These are phyloP conservation scores for Colletotrichum tabaci DNA, from an alignment of 2,329 filamentous ascomycete genomes.

Conservation along the genomic window DNA sequence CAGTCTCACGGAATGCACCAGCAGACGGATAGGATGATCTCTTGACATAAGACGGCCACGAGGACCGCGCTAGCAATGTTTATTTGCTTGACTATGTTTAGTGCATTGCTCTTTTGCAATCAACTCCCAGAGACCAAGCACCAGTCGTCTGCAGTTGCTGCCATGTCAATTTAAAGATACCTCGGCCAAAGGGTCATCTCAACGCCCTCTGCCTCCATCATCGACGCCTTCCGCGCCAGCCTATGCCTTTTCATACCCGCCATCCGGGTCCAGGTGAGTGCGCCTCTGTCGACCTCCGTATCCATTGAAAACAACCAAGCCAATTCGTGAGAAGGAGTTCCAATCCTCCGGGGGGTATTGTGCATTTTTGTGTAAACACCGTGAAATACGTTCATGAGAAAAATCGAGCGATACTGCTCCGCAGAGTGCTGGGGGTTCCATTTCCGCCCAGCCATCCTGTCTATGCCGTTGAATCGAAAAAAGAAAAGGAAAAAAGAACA, in stretches of 20 bases:
- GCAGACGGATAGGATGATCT: not conserved
- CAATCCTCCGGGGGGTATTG: conserved; percentile 41
- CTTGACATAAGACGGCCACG: not conserved
- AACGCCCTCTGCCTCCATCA: not conserved
- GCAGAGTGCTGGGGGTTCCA: not conserved
- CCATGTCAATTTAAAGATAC: conserved; percentile 9
- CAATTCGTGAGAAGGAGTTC: conserved; percentile 37
- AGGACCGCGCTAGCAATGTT: conserved; percentile 13
- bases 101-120: conserved; percentile 1
- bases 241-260: not conserved
- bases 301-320: conserved; percentile 31
- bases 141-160: not conserved
- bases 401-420: conserved; percentile 34
- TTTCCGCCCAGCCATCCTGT: conserved; percentile 20
- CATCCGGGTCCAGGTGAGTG: conserved; percentile 6
- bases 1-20: not conserved
- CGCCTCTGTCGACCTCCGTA: conserved; percentile 25
- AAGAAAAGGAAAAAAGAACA: not conserved
- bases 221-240: not conserved
- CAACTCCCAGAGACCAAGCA: not conserved
- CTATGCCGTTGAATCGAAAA: conserved; percentile 32
- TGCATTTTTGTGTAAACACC: conserved; percentile 42
- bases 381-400: conserved; percentile 32
- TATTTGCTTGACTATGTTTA: not conserved
- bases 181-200: no score